Base-by-base conservation (phyloP, 1,284 basidiomycete species). In the Leccinum colubrinum region DNA sequence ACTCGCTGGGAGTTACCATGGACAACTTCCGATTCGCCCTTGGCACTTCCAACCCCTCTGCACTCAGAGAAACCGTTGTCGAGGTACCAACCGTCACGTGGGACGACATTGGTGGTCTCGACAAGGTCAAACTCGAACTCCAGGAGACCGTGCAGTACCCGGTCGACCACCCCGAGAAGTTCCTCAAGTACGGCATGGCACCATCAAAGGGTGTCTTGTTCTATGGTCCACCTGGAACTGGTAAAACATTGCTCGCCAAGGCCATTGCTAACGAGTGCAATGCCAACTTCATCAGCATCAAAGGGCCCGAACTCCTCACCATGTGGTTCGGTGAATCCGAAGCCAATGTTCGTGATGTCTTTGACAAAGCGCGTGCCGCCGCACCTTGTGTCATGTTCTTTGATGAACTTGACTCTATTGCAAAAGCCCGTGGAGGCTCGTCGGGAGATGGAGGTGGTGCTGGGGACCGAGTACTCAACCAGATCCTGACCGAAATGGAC, bases 251-350 rank as follows among this genome's bases (percentile, higher is more conserved):
- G 65, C 84, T 97, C 62, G 95, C 95, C 61, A 97, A 97, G 82
- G 95, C 95, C 57, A 98, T 99, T 73, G 97, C 97, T 69, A 97
- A 98, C 77, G 97, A 99, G 82, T 98, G 96, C 76, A 96, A 98
- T 77, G 97, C 97, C 79, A 99, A 99, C 83, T 97, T 97, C 70
- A 96, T 97, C 80, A 91, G 88, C 68, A 96, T 97, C 83, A 94
- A 95, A 86, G 96, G 96, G 66, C 96, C 96, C 67, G 96, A 98
- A 79, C 84, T 98, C 17, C 86, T 96, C 46, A 99, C 96, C 11
- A 99, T 99, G 97, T 99, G 97, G 97, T 99, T 99, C 79, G 97
- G 97, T 87, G 97, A 99, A 83, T 98, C 95, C 6, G 97, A 99
- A 79, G 97, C 97, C 67, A 98, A 98, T 73, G 97, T 99, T 59